Evolutionary conservation across 2,329 filamentous ascomycete genomes (phyloP).

Genomic region (Scolecobasidium constrictum): DNA sequence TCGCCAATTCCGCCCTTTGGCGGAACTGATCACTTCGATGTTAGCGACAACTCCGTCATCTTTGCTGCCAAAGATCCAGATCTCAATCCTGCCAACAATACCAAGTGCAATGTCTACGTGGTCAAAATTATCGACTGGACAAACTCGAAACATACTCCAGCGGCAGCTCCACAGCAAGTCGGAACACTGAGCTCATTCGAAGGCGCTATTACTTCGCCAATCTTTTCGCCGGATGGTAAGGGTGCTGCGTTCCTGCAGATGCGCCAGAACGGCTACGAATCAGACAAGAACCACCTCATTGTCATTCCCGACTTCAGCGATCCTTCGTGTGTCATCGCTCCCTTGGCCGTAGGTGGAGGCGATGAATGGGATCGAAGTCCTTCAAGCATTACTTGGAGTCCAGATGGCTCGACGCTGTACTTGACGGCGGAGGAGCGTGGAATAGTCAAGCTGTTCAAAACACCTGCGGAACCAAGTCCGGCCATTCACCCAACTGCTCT

Average conservation of each 20-base stretch:
- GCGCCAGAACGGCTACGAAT: slow-evolving; percentile 67
- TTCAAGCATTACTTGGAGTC: slow-evolving; percentile 37
- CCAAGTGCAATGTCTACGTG: slow-evolving; percentile 73
- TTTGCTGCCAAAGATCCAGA: slow-evolving; percentile 68
- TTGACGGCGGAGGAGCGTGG: slow-evolving; percentile 65
- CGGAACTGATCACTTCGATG: slow-evolving; percentile 69
- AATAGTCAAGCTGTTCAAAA: slow-evolving; percentile 48
- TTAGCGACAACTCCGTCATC: slow-evolving; percentile 52
- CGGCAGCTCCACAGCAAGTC: slow-evolving; percentile 35
- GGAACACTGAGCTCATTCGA: slow-evolving; percentile 44
- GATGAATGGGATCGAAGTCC: slow-evolving; percentile 49
- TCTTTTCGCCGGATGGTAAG: slow-evolving; percentile 63
- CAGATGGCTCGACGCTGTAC: slow-evolving; percentile 51
- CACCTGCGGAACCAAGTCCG: slow-evolving; percentile 42
- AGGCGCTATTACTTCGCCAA: slow-evolving; percentile 56
- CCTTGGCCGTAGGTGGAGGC: slow-evolving; percentile 40
- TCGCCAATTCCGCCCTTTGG: slow-evolving; percentile 70
- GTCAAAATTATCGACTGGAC: slow-evolving; percentile 44
- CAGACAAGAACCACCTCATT: slow-evolving; percentile 62
- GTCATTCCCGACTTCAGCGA: slow-evolving; percentile 47
- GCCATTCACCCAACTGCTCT: slow-evolving; percentile 17
- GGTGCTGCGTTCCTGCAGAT: slow-evolving; percentile 70
- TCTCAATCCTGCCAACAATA: slow-evolving; percentile 61
- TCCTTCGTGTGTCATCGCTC: slow-evolving; percentile 36
- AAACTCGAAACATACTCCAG: slow-evolving; percentile 33